phyloP scores from a whole-genome alignment of 768 basidiomycete genomes.

The Clitopilus passeckerianus region DNA sequence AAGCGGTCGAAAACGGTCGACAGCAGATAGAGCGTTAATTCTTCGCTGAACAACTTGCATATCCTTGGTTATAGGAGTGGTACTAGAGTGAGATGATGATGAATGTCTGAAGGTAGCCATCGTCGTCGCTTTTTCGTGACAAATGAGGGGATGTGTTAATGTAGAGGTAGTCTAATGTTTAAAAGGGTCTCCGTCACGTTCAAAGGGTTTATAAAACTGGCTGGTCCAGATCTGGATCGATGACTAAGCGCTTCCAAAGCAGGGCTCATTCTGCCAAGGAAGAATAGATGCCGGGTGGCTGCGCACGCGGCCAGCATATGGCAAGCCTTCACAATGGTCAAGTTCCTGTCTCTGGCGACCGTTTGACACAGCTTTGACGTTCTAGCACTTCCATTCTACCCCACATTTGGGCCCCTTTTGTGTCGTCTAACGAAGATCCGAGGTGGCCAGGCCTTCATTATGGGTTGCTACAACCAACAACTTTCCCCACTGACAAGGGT shows the following conservation, averaged over 20 bases:
- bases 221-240: conserved; percentile 3
- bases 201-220: conserved; percentile 1
- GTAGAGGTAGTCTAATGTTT: conserved; percentile 1
- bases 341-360: background rate
- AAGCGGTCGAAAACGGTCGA: conserved; percentile 12
- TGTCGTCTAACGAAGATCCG: background rate
- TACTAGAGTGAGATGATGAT: background rate
- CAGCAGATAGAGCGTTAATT: conserved; percentile 13
- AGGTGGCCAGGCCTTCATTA: background rate
- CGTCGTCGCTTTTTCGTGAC: background rate
- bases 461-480: background rate
- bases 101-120: conserved; percentile 9
- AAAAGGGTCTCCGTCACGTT: background rate
- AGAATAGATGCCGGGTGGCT: conserved; percentile 6
- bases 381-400: background rate
- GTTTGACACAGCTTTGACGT: background rate
- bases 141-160: conserved; percentile 1
- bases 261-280: background rate
- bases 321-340: background rate
- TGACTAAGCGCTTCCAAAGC: too few species aligned
- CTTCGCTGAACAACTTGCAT: conserved; percentile 12
- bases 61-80: conserved; percentile 6
- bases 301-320: conserved; percentile 1
- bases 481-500: background rate
- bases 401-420: background rate